Evolutionary conservation across 1,284 basidiomycete genomes (phyloP).

Genomic region (Heliocybe sulcata): DNA sequence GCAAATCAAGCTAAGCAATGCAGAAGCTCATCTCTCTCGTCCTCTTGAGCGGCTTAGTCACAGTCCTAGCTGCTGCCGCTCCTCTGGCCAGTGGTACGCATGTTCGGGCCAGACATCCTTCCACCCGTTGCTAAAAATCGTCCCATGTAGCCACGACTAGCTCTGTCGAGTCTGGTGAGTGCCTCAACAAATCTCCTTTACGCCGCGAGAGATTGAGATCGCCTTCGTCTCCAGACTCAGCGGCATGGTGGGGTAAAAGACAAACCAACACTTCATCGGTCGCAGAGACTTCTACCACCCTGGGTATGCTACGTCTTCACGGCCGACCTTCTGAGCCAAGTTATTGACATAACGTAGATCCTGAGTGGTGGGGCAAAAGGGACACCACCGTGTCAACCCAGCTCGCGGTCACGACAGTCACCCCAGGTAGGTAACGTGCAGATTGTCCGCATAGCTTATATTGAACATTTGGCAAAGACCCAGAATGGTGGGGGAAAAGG

Average conservation of each 20-base stretch:
- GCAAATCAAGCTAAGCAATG: neutral
- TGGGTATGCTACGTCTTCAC: neutral
- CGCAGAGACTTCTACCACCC: neutral
- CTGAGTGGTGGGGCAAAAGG: neutral
- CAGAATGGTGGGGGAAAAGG: neutral
- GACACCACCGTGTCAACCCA: neutral
- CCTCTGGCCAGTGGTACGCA: neutral
- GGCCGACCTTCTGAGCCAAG: neutral
- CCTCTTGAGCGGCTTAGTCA: neutral
- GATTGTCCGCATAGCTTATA: neutral
- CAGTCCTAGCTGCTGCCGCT: neutral
- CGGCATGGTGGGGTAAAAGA: neutral
- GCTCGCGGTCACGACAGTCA: neutral
- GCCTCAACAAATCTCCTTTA: no score
- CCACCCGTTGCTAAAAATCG: neutral
- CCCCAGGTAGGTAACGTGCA: neutral
- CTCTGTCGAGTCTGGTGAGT: neutral
- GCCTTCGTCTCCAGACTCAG: no score
- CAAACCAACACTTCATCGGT: neutral
- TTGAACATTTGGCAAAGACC: neutral
- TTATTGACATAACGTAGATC: neutral
- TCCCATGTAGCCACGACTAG: neutral
- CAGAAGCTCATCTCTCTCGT: neutral
- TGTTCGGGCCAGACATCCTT: neutral
- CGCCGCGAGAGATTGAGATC: no score